Evolutionary conservation across 2,329 filamentous ascomycete genomes (phyloP), one percentile per base, ranked within the genome.

Genomic region (Colletotrichum tabaci): DNA sequence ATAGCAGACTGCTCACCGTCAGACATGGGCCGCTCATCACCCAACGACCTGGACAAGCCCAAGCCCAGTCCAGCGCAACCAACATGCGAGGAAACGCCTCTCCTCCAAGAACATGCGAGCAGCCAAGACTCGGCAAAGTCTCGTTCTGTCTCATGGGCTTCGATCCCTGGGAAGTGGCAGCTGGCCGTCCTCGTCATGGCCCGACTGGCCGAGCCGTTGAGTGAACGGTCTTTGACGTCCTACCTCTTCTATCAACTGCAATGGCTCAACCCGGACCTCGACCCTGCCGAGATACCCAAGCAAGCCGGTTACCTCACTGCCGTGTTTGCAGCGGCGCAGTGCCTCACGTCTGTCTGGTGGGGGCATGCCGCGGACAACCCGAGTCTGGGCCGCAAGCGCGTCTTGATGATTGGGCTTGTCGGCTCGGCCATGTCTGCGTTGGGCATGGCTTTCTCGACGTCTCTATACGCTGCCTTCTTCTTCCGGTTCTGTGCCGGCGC

Each of bases 401-500:
- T 76, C 30, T 47, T 76, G 13, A 21, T 75, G 21, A 67, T 75
- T 10, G 75, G 75, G 1, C 70, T 76, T 13, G 26, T 66, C 8
- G 75, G 74, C 4, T 92, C 92, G 0, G 88, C 88, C 65, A 79
- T 93, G 13, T 91, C 91, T 3, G 90, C 89, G 73, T 76, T 95
- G 15, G 93, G 92, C 0, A 93, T 94, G 77, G 92, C 92, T 0
- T 94, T 95, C 77, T 90, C 91, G 7, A 87, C 84, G 35, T 90
- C 85, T 7, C 94, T 94, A 76, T 18, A 23, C 10, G 44, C 66
- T 4, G 75, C 72, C 2, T 62, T 75, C 38, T 73, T 74, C 64
- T 75, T 75, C 53, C 74, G 74, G 6, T 71, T 75, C 26, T 30
- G 67, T 6, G 74, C 73, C 1, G 75, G 75, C 16, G 74, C 73